Base-by-base conservation (phyloP, 2,329 filamentous ascomycete species). In the Pseudogymnoascus sp. region DNA sequence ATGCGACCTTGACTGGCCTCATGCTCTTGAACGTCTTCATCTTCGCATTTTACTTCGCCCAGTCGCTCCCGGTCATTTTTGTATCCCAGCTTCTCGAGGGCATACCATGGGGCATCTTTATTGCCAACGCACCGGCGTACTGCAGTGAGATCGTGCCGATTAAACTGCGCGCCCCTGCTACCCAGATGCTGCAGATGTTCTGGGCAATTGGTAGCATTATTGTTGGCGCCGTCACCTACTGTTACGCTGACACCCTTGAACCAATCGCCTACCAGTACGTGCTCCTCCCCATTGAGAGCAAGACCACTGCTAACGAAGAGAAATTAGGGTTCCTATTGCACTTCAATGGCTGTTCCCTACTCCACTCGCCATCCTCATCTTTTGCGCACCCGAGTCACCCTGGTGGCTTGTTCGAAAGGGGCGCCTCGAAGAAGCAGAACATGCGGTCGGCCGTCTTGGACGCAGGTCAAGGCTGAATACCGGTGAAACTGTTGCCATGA, bases 181-280 rank as follows among this genome's bases (percentile, higher is more conserved):
- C 83, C 2, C 79, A 82, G 72, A 86, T 82, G 78, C 67, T 86
- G 71, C 83, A 86, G 73, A 85, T 86, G 82, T 83, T 82, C 74
- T 86, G 83, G 83, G 79, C 82, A 14, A 81, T 86, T 68, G 83
- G 83, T 25, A 71, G 73, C 37, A 86, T 86, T 69, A 83, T 86
- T 61, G 83, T 86, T 25, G 79, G 77, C 32, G 82, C 73, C 62
- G 77, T 82, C 63, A 80, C 80, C 12, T 86, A 81, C 70, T 68
- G 71, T 57, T 84, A 83, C 74, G 75, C 83, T 64, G 69, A 67
- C 41, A 67, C 64, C 50, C 0, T 62, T 14, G 62, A 70, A 64
- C 25, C 69, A 3, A 62, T 50, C 5, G 73, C 79, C 0, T 81
- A 78, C 71, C 75, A 71, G 77, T 79, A 70, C 62, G 75, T 74